Percentiles rank a stretch among this genome's conserved stretches.
phyloP scores from a whole-genome alignment of 2,329 filamentous ascomycete species.

The Bipolaris sorokiniana region DNA sequence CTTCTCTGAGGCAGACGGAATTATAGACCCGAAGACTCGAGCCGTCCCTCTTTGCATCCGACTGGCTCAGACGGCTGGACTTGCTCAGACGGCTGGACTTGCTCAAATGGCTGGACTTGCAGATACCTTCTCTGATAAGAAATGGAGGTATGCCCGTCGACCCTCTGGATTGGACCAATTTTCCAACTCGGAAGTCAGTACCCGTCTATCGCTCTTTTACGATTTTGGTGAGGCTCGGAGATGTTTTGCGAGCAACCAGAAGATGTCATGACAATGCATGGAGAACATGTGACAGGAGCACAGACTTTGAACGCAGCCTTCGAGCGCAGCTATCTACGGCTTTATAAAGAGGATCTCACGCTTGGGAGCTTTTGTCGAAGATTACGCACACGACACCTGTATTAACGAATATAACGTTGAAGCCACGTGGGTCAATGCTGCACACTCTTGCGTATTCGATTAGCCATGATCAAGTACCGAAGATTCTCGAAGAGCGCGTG shows the following conservation, averaged over 20 bases:
- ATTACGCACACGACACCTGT: background rate
- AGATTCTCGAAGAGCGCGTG: background rate
- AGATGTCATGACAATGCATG: background rate
- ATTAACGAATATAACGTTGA: background rate
- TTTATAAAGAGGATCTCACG: background rate
- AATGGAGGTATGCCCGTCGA: background rate
- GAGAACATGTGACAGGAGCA: background rate
- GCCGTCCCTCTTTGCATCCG: slow-evolving; percentile 4
- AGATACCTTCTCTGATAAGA: slow-evolving; percentile 2
- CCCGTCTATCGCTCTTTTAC: background rate
- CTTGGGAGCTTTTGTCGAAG: background rate
- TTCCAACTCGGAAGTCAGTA: background rate
- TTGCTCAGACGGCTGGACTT: slow-evolving; percentile 8
- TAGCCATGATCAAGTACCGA: background rate
- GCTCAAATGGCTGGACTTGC: slow-evolving; percentile 6
- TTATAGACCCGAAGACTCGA: slow-evolving; percentile 3
- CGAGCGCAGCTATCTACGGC: background rate
- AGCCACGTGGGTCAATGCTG: background rate
- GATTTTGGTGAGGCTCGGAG: background rate
- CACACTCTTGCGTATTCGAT: background rate
- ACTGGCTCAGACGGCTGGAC: slow-evolving; percentile 4
- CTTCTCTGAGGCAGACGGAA: background rate
- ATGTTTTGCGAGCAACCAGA: background rate
- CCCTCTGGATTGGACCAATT: background rate
- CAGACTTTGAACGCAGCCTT: background rate